Evolutionary conservation across 73 alveolate genomes (phyloP).

Genomic region (Uronychia setigera): DNA sequence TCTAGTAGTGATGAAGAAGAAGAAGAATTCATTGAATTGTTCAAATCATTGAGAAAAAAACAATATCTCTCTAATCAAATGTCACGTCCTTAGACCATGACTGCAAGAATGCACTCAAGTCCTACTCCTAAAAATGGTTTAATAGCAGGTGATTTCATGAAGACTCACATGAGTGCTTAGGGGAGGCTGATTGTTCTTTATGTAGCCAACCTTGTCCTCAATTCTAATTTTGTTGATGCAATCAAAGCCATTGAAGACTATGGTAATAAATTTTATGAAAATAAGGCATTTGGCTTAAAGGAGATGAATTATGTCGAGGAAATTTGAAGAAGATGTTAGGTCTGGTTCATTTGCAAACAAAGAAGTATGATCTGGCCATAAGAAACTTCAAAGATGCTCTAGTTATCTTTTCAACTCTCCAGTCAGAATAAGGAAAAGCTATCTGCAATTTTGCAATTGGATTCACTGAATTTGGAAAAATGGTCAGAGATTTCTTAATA

Average conservation of each 20-base stretch:
- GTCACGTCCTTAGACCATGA: no score
- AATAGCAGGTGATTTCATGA: no score
- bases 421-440: neutral
- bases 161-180: neutral
- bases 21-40: neutral
- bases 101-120: no score
- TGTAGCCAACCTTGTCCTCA: neutral
- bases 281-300: neutral
- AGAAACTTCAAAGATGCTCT: neutral
- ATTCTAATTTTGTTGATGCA: neutral
- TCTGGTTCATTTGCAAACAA: neutral
- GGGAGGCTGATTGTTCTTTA: neutral
- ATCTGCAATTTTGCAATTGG: neutral
- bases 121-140: no score
- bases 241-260: neutral
- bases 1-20: neutral
- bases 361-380: neutral
- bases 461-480: neutral
- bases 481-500: neutral
- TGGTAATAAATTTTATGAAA: neutral
- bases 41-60: neutral
- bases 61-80: no score
- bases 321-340: neutral
- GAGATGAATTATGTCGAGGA: neutral
- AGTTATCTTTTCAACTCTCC: neutral